Evolutionary conservation across 345 rosid species (phyloP), one percentile per base, ranked within the genome.

Genomic region (Toxicodendron radicans): DNA sequence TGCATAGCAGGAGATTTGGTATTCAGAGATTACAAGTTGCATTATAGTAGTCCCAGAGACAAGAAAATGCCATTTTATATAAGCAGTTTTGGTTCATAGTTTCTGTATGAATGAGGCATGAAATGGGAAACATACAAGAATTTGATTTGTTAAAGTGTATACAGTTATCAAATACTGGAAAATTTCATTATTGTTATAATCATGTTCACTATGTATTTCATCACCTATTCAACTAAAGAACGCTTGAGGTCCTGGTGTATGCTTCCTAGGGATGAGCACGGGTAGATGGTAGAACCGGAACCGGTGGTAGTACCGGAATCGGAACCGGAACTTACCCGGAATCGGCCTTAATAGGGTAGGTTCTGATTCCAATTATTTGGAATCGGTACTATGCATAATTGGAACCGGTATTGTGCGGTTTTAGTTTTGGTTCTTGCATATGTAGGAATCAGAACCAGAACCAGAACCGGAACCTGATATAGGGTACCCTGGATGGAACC

Each of bases 21-120:
- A 60, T 62, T 73, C 63, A 71, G 79, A 65, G 66, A 75, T 78
- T 12, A 60, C 51, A 71, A 35, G 56, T 43, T 71, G 45, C 54
- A 56, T 46, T 60, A 73, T 54, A 53, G 69, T 65, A 75, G 83
- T 68, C 61, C 33, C 58, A 68, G 74, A 23, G 72, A 62, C 30
- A 75, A 52, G 45, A 53, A 73, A 68, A 74, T 73, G 60, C 16
- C 66, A 58, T 59, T 54, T 21, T 16, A 73, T 60, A 77, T 71
- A 75, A 27, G 43, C 76, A 66, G 60, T 77, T 83, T 86, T 65
- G 73, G 66, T 64, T 79, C 8, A 30, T 51, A 68, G 72, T 49
- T 53, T 75, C 62, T 70, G 68, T 68, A 75, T 73, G 77, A 59
- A 67, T 79, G 74, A 57, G 57, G 59, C 64, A 10, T 74, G 79